These are phyloP conservation scores for Malania oleifera DNA, from an alignment of 164 flowering plant species.

Conservation along the genomic window DNA sequence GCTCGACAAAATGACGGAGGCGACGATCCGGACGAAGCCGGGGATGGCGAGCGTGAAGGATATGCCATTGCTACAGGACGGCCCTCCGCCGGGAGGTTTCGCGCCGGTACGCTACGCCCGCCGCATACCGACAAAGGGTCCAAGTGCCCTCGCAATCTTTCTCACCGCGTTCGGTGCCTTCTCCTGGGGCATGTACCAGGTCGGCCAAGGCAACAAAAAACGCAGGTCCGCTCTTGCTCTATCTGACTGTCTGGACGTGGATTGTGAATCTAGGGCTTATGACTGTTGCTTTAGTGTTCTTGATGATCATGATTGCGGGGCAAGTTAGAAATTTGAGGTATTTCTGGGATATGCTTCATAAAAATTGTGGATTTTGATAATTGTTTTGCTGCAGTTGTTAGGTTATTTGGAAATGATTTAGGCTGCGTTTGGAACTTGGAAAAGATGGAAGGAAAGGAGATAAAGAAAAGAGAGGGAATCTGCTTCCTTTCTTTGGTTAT, in stretches of 20 bases:
- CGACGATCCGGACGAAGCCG: conserved; percentile 79
- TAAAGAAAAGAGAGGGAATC: too few species aligned
- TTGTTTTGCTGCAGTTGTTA: too few species aligned
- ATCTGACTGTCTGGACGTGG: background rate
- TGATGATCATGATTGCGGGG: background rate
- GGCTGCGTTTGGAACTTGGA: too few species aligned
- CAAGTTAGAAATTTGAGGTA: too few species aligned
- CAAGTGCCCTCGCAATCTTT: conserved; percentile 89
- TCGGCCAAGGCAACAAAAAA: conserved; percentile 90
- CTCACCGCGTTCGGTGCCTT: conserved; percentile 73
- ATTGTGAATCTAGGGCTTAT: background rate
- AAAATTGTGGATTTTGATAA: too few species aligned
- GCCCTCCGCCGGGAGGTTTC: conserved; percentile 98
- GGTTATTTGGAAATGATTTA: too few species aligned
- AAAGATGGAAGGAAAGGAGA: too few species aligned
- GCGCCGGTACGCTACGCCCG: conserved; percentile 93
- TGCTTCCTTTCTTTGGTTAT: too few species aligned
- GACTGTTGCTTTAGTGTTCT: background rate
- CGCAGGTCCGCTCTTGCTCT: conserved; percentile 44
- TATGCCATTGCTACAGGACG: conserved; percentile 96
- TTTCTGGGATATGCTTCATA: too few species aligned
- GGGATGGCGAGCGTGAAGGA: conserved; percentile 98
- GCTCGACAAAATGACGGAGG: conserved; percentile 73
- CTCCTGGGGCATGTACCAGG: conserved; percentile 95
- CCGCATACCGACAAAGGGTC: conserved; percentile 81